Conservation (phyloP, 2,329 filamentous ascomycete genomes). For the Botrytis tulipae region DNA sequence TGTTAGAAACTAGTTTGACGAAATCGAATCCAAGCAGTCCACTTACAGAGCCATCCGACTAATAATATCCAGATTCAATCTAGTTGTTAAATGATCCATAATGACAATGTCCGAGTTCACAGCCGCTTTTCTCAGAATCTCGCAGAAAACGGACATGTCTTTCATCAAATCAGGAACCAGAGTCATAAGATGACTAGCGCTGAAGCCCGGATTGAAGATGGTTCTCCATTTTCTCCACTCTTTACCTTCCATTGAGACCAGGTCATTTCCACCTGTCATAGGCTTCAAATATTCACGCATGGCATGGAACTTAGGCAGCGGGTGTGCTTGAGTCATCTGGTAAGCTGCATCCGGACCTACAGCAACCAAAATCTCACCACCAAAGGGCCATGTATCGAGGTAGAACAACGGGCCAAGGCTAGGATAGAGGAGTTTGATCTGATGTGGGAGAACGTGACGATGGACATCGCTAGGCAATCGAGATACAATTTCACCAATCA, state of each 20-base stretch:
- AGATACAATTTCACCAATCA: not conserved
- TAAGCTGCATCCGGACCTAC: not conserved
- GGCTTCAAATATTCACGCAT: not conserved
- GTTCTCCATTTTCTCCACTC: slow-evolving; percentile 1
- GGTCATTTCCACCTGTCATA: not conserved
- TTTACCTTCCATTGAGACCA: slow-evolving; percentile 1
- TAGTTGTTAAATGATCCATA: not conserved
- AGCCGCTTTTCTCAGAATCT: not conserved
- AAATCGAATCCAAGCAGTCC: not conserved
- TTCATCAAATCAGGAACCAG: slow-evolving; percentile 4
- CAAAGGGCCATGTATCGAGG: not conserved
- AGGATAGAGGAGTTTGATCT: not conserved
- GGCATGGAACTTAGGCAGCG: not conserved
- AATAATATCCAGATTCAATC: not conserved
- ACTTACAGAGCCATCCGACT: not conserved
- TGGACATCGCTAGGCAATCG: not conserved
- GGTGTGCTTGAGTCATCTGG: not conserved
- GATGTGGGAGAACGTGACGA: not conserved
- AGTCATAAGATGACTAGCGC: not conserved
- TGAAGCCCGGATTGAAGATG: not conserved
- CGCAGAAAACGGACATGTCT: not conserved
- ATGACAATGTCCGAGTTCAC: not conserved
- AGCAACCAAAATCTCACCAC: not conserved
- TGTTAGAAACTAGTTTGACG: not conserved
- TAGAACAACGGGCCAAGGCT: slow-evolving; percentile 2